Conservation (phyloP, 176 grass and related monocot species). For the Oryza longistaminata region DNA sequence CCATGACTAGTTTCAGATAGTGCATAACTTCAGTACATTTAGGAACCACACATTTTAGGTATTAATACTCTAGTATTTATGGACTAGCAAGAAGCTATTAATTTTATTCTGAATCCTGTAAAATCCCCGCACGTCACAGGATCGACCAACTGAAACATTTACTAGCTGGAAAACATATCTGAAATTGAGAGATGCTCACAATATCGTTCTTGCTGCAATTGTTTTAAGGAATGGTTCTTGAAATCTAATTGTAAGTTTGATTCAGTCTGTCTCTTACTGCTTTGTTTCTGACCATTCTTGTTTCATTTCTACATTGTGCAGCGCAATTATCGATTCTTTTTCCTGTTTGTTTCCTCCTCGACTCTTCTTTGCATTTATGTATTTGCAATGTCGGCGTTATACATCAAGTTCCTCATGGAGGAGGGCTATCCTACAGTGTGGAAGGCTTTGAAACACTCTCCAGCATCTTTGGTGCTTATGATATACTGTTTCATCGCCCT, state of each 20-base stretch:
- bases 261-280: slow-evolving; percentile 2
- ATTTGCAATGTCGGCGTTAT: slow-evolving; percentile 88
- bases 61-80: slow-evolving; percentile 1
- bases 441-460: slow-evolving; percentile 92
- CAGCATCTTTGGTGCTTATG: slow-evolving; percentile 81
- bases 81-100: neutral
- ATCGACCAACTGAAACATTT: neutral
- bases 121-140: neutral
- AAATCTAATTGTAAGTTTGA: slow-evolving; percentile 2
- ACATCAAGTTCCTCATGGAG: slow-evolving; percentile 92
- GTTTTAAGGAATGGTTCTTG: slow-evolving; percentile 1
- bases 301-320: slow-evolving; percentile 51
- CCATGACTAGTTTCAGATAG: neutral
- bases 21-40: slow-evolving; percentile 31
- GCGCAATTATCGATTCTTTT: slow-evolving; percentile 97
- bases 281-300: slow-evolving; percentile 33
- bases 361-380: slow-evolving; percentile 95
- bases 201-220: slow-evolving; percentile 20
- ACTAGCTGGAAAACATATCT: neutral
- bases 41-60: neutral
- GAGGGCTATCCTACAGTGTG: slow-evolving; percentile 87
- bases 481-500: slow-evolving; percentile 92
- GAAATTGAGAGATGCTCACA: neutral
- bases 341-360: slow-evolving; percentile 90
- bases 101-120: neutral